Evolutionary conservation across 164 flowering plant species (phyloP).

Genomic region (Vitis amurensis): DNA sequence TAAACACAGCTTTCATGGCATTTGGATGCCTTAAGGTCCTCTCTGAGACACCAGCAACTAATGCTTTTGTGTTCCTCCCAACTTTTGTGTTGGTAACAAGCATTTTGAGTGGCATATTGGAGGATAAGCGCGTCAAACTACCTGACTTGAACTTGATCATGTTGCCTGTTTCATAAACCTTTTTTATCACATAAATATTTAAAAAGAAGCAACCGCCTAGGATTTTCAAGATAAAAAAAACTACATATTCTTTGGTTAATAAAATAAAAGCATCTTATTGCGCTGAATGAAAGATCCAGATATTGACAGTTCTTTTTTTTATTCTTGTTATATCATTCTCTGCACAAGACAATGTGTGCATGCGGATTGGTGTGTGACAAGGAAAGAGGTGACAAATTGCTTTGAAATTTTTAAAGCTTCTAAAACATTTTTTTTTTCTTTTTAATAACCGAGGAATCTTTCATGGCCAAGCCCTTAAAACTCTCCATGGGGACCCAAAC

Average conservation of each 20-base stretch:
- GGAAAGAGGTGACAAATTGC: neutral
- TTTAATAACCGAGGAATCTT: too few relatives aligned
- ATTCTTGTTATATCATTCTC: too few relatives aligned
- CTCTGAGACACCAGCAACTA: constrained; percentile 91
- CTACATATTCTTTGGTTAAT: neutral
- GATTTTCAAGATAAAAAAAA: neutral
- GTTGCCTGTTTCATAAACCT: constrained; percentile 60
- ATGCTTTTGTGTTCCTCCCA: constrained; percentile 94
- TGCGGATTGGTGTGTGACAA: neutral
- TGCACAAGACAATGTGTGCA: too few relatives aligned
- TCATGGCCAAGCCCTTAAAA: too few relatives aligned
- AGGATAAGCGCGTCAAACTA: constrained; percentile 52
- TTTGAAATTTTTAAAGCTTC: neutral
- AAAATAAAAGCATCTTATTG: neutral
- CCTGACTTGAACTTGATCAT: constrained; percentile 89
- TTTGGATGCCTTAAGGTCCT: constrained; percentile 72
- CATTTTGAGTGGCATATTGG: constrained; percentile 75
- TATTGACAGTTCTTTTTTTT: too few relatives aligned
- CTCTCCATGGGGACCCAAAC: too few relatives aligned
- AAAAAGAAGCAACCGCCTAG: neutral
- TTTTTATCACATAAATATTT: neutral
- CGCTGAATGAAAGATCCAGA: too few relatives aligned
- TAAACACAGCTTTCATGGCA: constrained; percentile 78
- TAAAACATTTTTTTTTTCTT: neutral
- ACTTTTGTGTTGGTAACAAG: constrained; percentile 91